Evolutionary conservation across 768 basidiomycete genomes (phyloP).

Genomic region (Cytidiella melzeri): DNA sequence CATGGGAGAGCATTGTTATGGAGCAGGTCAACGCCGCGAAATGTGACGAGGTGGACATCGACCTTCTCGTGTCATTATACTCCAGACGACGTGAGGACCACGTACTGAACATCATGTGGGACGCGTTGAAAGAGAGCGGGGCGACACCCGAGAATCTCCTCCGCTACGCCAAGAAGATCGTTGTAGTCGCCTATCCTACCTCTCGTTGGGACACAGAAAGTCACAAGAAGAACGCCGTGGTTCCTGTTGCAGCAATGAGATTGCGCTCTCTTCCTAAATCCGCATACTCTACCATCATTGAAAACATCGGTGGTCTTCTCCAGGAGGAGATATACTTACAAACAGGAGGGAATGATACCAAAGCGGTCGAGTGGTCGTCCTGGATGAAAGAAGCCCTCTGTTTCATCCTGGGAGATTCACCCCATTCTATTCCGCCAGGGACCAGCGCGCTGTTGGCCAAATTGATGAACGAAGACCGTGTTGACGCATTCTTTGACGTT

Average conservation of each 20-base stretch:
- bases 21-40: neutral
- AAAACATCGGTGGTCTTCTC: neutral
- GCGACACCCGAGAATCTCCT: neutral
- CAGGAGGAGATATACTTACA: neutral
- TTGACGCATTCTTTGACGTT: neutral
- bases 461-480: neutral
- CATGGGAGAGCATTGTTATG: neutral
- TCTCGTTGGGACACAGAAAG: no score
- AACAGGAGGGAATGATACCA: neutral
- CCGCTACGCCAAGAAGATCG: neutral
- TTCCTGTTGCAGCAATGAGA: neutral
- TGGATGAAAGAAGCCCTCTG: neutral
- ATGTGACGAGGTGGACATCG: neutral
- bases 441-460: neutral
- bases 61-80: neutral
- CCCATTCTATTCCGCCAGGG: neutral
- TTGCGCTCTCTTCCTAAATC: neutral
- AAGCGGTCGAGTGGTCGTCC: neutral
- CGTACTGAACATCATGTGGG: neutral
- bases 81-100: neutral
- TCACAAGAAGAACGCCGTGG: neutral
- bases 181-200: no score
- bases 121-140: neutral
- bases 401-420: neutral
- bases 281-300: neutral